A percentile compares a stretch with the other conserved stretches of the same genome.
Evolutionary conservation across 2,329 filamentous ascomycete genomes (phyloP).

Genomic region (Hypomyces perniciosus): DNA sequence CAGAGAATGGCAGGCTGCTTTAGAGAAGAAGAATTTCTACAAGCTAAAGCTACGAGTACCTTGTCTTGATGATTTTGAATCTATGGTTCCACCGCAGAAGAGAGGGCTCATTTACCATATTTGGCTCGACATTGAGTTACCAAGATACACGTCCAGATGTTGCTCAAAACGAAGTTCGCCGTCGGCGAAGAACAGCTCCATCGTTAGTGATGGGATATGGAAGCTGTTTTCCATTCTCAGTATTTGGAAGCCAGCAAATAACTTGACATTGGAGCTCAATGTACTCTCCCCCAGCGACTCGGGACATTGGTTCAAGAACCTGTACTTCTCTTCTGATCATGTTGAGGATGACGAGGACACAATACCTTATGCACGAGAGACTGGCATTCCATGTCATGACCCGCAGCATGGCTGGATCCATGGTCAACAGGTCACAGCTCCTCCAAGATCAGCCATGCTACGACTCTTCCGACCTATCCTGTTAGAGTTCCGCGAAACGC

Average conservation of each 20-base stretch:
- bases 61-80: slow-evolving; percentile 21
- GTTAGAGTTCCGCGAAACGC: background rate
- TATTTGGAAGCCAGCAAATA: slow-evolving; percentile 20
- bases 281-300: slow-evolving; percentile 28
- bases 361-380: background rate
- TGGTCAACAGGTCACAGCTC: slow-evolving; percentile 21
- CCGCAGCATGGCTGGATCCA: slow-evolving; percentile 25
- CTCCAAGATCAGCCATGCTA: slow-evolving; percentile 18
- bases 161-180: slow-evolving; percentile 12
- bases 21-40: slow-evolving; percentile 25
- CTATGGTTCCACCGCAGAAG: slow-evolving; percentile 14
- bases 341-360: slow-evolving; percentile 12
- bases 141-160: slow-evolving; percentile 18
- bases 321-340: slow-evolving; percentile 19
- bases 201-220: slow-evolving; percentile 18
- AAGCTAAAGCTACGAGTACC: slow-evolving; percentile 20
- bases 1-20: slow-evolving; percentile 29
- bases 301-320: slow-evolving; percentile 28
- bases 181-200: background rate
- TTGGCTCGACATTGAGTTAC: slow-evolving; percentile 24
- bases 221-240: slow-evolving; percentile 26
- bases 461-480: slow-evolving; percentile 21
- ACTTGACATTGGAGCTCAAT: slow-evolving; percentile 28
- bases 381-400: slow-evolving; percentile 18
- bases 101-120: slow-evolving; percentile 24